A percentile compares a stretch with the other conserved stretches of the same genome.
These are phyloP conservation scores for Nannizzia gypsea DNA, from an alignment of 2,329 filamentous ascomycete species.

Conservation along the genomic window DNA sequence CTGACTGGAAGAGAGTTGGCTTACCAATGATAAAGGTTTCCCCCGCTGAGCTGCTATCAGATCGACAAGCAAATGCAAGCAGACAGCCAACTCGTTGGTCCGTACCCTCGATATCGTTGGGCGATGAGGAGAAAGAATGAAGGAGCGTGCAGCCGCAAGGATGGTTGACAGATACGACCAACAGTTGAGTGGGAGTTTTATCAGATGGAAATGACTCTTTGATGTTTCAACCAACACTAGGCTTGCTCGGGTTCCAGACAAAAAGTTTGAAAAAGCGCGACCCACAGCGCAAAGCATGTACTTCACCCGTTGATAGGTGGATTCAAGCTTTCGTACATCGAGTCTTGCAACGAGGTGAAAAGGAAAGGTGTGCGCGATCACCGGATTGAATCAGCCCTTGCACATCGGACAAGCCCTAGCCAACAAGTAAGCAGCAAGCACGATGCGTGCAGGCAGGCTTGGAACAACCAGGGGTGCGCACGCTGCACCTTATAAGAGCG, in stretches of 20 bases:
- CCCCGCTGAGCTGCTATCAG: not conserved
- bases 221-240: constrained; percentile 3
- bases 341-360: not conserved
- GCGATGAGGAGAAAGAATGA: not conserved
- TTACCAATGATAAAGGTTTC: constrained; percentile 1
- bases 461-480: not conserved
- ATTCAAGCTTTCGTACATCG: constrained; percentile 1
- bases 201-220: constrained; percentile 5
- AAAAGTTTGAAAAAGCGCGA: constrained; percentile 4
- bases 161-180: not conserved
- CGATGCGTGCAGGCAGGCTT: not conserved
- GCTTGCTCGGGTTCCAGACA: not conserved
- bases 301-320: constrained; percentile 1
- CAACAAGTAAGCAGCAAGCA: not conserved
- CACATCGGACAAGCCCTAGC: not conserved
- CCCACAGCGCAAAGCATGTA: not conserved
- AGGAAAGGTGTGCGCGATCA: constrained; percentile 1
- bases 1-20: not conserved
- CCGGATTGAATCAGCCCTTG: not conserved
- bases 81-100: not conserved
- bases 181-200: not conserved
- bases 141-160: not conserved
- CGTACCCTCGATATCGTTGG: not conserved
- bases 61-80: not conserved
- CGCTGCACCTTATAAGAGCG: not conserved